Conservation (phyloP, 257 asterid species). For the Solanum chilense region DNA sequence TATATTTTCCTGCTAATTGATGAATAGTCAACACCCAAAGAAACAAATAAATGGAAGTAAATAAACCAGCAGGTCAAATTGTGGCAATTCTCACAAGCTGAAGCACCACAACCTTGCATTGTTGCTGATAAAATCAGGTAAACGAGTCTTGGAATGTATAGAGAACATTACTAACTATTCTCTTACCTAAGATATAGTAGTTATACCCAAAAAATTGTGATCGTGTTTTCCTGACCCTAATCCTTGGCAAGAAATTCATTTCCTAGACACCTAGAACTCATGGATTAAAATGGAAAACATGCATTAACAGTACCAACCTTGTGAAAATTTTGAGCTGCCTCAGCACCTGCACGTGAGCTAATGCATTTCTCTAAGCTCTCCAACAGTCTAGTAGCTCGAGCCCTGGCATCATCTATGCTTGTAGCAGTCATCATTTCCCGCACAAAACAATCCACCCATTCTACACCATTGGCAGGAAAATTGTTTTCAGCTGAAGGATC, state of each 20-base stretch:
- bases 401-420: slow-evolving; percentile 66
- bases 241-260: not conserved
- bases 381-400: slow-evolving; percentile 48
- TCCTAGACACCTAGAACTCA: not conserved
- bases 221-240: not conserved
- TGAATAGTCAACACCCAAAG: not conserved
- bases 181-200: not conserved
- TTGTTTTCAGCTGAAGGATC: slow-evolving; percentile 19
- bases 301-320: slow-evolving; percentile 31
- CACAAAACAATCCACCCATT: slow-evolving; percentile 70
- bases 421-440: slow-evolving; percentile 57
- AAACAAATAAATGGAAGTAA: not conserved
- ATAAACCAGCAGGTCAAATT: not conserved
- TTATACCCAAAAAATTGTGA: not conserved
- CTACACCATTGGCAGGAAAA: slow-evolving; percentile 47
- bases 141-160: not conserved
- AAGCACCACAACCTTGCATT: not conserved
- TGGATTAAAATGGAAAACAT: not conserved
- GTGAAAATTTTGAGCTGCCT: slow-evolving; percentile 37
- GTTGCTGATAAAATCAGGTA: not conserved
- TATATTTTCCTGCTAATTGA: slow-evolving; percentile 42
- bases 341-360: slow-evolving; percentile 26
- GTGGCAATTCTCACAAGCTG: not conserved
- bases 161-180: not conserved
- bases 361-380: slow-evolving; percentile 68